Percentiles rank a stretch among this genome's conserved stretches.
These are phyloP conservation scores for Eucommia ulmoides DNA, from an alignment of 257 asterid species.

Conservation along the genomic window DNA sequence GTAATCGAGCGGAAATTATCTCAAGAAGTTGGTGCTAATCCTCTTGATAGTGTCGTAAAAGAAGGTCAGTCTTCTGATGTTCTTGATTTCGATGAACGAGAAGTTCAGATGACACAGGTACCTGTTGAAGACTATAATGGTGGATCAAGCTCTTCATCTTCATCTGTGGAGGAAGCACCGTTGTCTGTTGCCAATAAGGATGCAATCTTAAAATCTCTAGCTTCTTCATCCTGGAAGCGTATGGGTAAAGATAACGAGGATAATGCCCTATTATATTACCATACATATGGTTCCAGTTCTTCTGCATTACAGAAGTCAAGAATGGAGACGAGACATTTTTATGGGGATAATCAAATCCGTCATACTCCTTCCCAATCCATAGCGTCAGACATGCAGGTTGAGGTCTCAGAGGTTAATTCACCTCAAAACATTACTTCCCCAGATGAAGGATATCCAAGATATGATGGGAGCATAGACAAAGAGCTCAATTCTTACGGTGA, in stretches of 20 bases:
- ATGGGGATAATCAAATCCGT: conserved; percentile 13
- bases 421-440: conserved; percentile 38
- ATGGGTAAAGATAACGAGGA: conserved; percentile 15
- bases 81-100: background rate
- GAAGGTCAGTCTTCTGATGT: conserved; percentile 23
- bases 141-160: conserved; percentile 28
- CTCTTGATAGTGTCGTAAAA: conserved; percentile 30
- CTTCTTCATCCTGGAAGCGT: conserved; percentile 35
- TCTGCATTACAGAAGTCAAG: conserved; percentile 19
- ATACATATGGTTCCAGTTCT: conserved; percentile 5
- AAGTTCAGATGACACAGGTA: conserved; percentile 16
- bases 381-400: conserved; percentile 90
- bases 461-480: conserved; percentile 22
- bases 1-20: no score
- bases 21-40: conserved; percentile 7
- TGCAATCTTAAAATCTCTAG: conserved; percentile 57
- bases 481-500: conserved; percentile 16
- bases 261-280: conserved; percentile 10
- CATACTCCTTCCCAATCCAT: conserved; percentile 49
- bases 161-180: conserved; percentile 46
- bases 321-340: conserved; percentile 22
- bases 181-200: conserved; percentile 45
- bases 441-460: conserved; percentile 27
- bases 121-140: conserved; percentile 12
- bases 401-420: conserved; percentile 66